phyloP scores from a whole-genome alignment of 495 filamentous ascomycete species.

The Xylaria longipes region DNA sequence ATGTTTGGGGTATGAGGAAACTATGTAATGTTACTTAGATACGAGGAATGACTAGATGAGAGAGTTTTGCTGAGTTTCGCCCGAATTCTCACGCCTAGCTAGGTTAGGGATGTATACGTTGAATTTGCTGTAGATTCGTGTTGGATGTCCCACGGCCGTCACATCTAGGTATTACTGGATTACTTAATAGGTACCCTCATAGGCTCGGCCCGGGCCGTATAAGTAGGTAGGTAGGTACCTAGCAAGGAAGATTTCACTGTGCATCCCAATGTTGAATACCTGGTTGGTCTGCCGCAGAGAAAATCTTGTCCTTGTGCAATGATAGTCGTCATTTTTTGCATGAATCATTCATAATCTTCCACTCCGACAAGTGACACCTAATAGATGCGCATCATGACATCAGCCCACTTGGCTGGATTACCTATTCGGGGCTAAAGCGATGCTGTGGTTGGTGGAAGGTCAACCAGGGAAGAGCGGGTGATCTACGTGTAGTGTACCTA shows the following conservation, averaged over 20 bases:
- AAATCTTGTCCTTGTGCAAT: neutral
- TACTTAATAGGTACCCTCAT: neutral
- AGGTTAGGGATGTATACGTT: neutral
- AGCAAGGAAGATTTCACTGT: no score
- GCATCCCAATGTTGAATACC: neutral
- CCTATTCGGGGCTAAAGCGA: conserved; percentile 23
- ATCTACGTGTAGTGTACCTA: neutral
- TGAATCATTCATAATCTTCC: neutral
- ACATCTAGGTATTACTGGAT: no score
- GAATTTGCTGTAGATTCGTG: neutral
- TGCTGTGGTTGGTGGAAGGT: conserved; percentile 14
- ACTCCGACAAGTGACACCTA: neutral
- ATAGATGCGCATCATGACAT: conserved; percentile 7
- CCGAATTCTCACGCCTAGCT: no score
- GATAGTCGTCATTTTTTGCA: neutral
- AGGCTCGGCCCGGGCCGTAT: neutral
- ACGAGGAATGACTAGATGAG: conserved; percentile 17
- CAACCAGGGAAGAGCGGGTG: neutral
- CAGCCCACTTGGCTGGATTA: conserved; percentile 5
- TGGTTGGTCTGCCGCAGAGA: neutral
- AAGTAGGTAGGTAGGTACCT: neutral
- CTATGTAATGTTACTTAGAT: neutral
- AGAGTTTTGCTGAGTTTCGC: neutral
- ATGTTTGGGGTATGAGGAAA: neutral
- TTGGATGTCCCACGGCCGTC: neutral